A percentile compares a stretch with the other conserved stretches of the same genome.
These are phyloP conservation scores for Extremus antarcticus DNA, from an alignment of 495 filamentous ascomycete genomes.

Conservation along the genomic window DNA sequence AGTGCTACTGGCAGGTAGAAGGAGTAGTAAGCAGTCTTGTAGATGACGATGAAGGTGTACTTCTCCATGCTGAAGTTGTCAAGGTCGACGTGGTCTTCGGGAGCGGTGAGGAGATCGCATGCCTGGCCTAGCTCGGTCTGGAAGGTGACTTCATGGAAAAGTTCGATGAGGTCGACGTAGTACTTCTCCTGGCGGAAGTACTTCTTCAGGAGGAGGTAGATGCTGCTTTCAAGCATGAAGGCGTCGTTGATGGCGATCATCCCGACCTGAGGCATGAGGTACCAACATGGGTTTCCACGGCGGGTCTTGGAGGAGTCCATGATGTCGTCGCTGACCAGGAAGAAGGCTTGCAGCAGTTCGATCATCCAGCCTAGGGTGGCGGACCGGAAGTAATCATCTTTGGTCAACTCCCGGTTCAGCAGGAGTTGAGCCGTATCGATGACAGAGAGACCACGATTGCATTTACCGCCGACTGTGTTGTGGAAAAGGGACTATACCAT, in stretches of 20 bases:
- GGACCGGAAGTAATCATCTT: slow-evolving; percentile 73
- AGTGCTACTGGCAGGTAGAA: slow-evolving; percentile 98
- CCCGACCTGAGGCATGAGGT: slow-evolving; percentile 72
- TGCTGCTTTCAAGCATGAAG: slow-evolving; percentile 85
- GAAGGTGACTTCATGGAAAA: slow-evolving; percentile 89
- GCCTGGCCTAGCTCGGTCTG: slow-evolving; percentile 91
- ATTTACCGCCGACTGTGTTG: slow-evolving; percentile 91
- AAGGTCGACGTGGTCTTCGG: slow-evolving; percentile 82
- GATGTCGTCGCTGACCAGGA: slow-evolving; percentile 96
- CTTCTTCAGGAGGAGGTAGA: slow-evolving; percentile 87
- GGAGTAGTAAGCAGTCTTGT: slow-evolving; percentile 97
- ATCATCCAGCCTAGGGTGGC: slow-evolving; percentile 91
- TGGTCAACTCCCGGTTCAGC: slow-evolving; percentile 55
- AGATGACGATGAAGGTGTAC: slow-evolving; percentile 96
- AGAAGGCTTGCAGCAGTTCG: slow-evolving; percentile 96
- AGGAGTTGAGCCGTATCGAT: slow-evolving; percentile 80
- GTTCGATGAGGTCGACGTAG: slow-evolving; percentile 83
- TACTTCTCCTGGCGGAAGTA: slow-evolving; percentile 73
- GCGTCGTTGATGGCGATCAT: slow-evolving; percentile 97
- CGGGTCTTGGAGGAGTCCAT: slow-evolving; percentile 94
- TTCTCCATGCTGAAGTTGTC: slow-evolving; percentile 90
- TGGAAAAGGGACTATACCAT: slow-evolving; percentile 44
- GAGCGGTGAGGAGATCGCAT: slow-evolving; percentile 89
- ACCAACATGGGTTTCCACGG: slow-evolving; percentile 92
- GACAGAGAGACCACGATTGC: slow-evolving; percentile 96